Base-by-base conservation (phyloP, 306 rosid species). In the Cucurbita moschata region DNA sequence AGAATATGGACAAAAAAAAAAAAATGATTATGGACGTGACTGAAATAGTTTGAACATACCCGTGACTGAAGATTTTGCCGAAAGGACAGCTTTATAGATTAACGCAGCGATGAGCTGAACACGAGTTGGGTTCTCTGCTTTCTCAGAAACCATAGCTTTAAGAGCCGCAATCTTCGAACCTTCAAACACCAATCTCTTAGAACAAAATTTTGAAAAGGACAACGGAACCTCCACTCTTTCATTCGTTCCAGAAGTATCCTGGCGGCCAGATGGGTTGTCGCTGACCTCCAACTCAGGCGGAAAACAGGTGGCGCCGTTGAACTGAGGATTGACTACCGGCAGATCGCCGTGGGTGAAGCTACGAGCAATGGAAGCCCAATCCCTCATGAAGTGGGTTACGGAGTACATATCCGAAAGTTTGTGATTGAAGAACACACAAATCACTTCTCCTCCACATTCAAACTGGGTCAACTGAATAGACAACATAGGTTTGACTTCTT, bases 381-480 rank as follows among this genome's bases (percentile, higher is more conserved):
- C 78, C 0, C 82, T 81, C 50, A 82, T 46, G 77, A 88, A 85
- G 4, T 75, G 74, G 74, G 58, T 54, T 51, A 84, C 59, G 1
- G 91, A 70, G 75, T 66, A n/a, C 0, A 77, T 51, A 10, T 90
- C 96, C 1, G 73, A 79, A 6, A 87, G 47, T 77, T 87, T 85
- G 83, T 84, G 95, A n/a, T 76, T 78, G 40, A 83, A 37, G 16
- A 86, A 82, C 3, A 84, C 51, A 12, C 79, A 52, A 0, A 88
- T 55, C 2, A 80, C 81, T 4, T 83, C 76, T 14, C 96, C 88
- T 3, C 89, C 88, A 6, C 88, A 86, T 16, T 77, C 63, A 21
- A 87, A 86, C 51, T n/a, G 11, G 71, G 64, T 87, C 0, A 83
- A 56, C 18, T 90, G 96, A 50, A 84, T 75, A 10, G 76, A 83